Conservation (phyloP, 2,329 filamentous ascomycete species). For the Clonostachys chloroleuca region DNA sequence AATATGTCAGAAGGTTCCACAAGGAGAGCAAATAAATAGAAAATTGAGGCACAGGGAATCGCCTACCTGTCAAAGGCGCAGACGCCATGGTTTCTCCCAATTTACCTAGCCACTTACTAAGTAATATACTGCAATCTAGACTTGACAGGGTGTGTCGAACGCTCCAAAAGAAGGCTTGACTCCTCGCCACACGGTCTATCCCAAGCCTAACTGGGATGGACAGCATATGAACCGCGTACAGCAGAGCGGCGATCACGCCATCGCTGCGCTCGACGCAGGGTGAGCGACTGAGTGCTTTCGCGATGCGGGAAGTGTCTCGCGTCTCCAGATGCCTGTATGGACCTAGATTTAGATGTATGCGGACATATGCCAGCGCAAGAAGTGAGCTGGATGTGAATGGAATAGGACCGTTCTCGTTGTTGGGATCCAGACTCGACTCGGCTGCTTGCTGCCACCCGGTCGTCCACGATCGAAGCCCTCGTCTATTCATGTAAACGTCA, state of each 20-base stretch:
- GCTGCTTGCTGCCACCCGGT: conserved; percentile 30
- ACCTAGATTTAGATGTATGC: conserved; percentile 38
- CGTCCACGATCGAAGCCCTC: conserved; percentile 28
- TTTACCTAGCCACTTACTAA: conserved; percentile 42
- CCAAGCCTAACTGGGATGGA: conserved; percentile 51
- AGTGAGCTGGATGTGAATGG: conserved; percentile 39
- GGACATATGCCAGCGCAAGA: conserved; percentile 38
- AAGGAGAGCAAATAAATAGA: not conserved
- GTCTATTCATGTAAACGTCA: conserved; percentile 9
- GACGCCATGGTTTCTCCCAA: conserved; percentile 10
- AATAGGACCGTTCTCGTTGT: conserved; percentile 32
- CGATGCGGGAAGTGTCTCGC: conserved; percentile 31
- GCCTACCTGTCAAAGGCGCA: conserved; percentile 18
- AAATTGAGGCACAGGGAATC: not conserved
- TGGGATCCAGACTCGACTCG: conserved; percentile 30
- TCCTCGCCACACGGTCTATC: conserved; percentile 47
- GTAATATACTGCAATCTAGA: conserved; percentile 47
- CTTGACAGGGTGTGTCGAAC: conserved; percentile 50
- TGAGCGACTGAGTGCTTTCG: conserved; percentile 25
- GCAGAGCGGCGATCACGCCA: conserved; percentile 39
- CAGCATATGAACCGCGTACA: conserved; percentile 49
- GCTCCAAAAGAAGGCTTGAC: conserved; percentile 52
- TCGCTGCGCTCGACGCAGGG: conserved; percentile 40
- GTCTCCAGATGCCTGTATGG: conserved; percentile 35
- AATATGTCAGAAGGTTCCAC: too few species aligned